A percentile compares a stretch with the other conserved stretches of the same genome.
Conservation (phyloP, 257 asterid species). For the Nicotiana knightiana region DNA sequence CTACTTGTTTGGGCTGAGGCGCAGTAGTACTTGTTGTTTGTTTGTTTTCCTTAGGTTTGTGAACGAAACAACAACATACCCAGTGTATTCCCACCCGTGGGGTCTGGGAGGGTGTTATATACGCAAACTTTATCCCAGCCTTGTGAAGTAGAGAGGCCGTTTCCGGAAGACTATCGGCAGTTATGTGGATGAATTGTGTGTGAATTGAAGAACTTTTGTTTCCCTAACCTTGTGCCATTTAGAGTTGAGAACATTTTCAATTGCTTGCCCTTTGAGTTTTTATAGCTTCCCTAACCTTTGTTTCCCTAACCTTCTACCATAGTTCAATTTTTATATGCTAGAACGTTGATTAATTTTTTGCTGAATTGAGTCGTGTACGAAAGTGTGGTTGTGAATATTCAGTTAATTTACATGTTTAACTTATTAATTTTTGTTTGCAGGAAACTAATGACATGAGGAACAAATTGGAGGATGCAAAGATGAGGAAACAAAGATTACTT, state of each 20-base stretch:
- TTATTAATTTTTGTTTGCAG: conserved; percentile 28
- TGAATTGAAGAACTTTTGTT: neutral
- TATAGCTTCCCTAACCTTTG: neutral
- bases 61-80: neutral
- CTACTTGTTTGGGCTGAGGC: too few species aligned
- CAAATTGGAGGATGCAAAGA: conserved; percentile 43
- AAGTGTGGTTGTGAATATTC: neutral
- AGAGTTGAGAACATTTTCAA: neutral
- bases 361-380: neutral
- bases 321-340: neutral
- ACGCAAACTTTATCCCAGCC: too few species aligned
- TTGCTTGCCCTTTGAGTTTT: neutral
- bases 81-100: too few species aligned
- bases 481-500: conserved; percentile 45
- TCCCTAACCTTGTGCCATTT: neutral
- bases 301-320: neutral
- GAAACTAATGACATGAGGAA: conserved; percentile 44
- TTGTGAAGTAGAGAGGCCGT: too few species aligned
- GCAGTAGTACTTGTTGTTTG: neutral
- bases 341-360: neutral
- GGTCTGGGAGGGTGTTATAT: too few species aligned
- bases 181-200: neutral
- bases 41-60: neutral
- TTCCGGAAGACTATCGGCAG: too few species aligned
- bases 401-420: neutral